Conservation (phyloP, 805 yeast genomes). For the Sugiyamaella chiloensis region DNA sequence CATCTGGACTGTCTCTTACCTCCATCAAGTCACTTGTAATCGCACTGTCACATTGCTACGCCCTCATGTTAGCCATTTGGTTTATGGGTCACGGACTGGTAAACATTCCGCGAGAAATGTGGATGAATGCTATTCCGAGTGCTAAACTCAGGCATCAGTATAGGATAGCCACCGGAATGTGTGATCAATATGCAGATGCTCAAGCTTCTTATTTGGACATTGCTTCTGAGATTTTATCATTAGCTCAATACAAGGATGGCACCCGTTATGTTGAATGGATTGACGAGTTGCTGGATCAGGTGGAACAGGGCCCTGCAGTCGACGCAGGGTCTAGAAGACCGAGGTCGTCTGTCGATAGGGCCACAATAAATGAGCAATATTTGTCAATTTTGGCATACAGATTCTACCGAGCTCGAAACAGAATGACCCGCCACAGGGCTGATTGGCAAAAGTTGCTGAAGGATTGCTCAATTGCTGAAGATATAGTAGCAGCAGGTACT, state of each 20-base stretch:
- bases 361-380: slow-evolving; percentile 37
- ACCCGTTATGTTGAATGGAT: slow-evolving; percentile 62
- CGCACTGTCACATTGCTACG: slow-evolving; percentile 73
- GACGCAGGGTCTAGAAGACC: neutral
- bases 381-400: slow-evolving; percentile 51
- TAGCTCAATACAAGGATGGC: slow-evolving; percentile 47
- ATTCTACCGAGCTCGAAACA: slow-evolving; percentile 50
- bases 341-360: slow-evolving; percentile 20
- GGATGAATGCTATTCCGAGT: slow-evolving; percentile 37
- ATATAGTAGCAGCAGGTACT: slow-evolving; percentile 46
- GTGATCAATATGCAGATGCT: slow-evolving; percentile 63
- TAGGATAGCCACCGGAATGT: slow-evolving; percentile 51
- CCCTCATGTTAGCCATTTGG: slow-evolving; percentile 74
- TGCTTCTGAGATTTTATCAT: slow-evolving; percentile 53
- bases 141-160: slow-evolving; percentile 41
- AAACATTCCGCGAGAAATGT: slow-evolving; percentile 54
- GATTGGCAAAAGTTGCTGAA: slow-evolving; percentile 52
- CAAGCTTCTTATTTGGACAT: slow-evolving; percentile 60
- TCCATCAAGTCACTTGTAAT: slow-evolving; percentile 66
- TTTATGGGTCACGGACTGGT: slow-evolving; percentile 80
- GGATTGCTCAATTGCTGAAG: slow-evolving; percentile 54
- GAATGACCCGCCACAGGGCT: slow-evolving; percentile 52
- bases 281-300: slow-evolving; percentile 49
- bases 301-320: slow-evolving; percentile 16
- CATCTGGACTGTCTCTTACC: slow-evolving; percentile 51